phyloP scores from a whole-genome alignment of 257 asterid genomes.

The Haberlea rhodopensis region DNA sequence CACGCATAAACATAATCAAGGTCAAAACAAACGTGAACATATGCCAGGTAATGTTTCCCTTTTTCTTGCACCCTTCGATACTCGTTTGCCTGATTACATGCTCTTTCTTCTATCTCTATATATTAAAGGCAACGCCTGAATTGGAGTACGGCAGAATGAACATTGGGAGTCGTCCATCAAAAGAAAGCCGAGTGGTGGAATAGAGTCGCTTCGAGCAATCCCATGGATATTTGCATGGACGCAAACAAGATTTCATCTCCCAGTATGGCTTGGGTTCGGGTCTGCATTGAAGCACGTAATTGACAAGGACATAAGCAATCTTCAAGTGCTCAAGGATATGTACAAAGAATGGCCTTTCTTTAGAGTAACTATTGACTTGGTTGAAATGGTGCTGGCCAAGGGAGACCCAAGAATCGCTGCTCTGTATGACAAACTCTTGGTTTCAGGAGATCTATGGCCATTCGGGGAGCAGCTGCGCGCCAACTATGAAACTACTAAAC shows the following conservation, averaged over 20 bases:
- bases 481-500: constrained; percentile 59
- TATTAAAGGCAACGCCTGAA: constrained; percentile 85
- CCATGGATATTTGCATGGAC: constrained; percentile 99
- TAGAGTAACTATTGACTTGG: constrained; percentile 86
- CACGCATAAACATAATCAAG: background rate
- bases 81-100: background rate
- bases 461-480: constrained; percentile 64
- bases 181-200: constrained; percentile 91
- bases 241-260: constrained; percentile 91
- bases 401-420: constrained; percentile 89
- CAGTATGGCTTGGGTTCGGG: constrained; percentile 96
- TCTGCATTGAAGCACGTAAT: constrained; percentile 60
- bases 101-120: background rate
- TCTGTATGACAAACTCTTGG: constrained; percentile 76
- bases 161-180: constrained; percentile 92
- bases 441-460: constrained; percentile 57
- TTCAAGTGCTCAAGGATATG: constrained; percentile 81
- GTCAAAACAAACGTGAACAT: background rate
- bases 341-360: constrained; percentile 93
- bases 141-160: constrained; percentile 93
- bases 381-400: constrained; percentile 93
- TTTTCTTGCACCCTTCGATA: background rate
- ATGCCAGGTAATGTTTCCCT: background rate
- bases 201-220: constrained; percentile 89
- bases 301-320: constrained; percentile 57